Evolutionary conservation across 129 eudicot species (phyloP), one percentile per base, ranked within the genome.

Genomic region (Flaveria ramosissima): DNA sequence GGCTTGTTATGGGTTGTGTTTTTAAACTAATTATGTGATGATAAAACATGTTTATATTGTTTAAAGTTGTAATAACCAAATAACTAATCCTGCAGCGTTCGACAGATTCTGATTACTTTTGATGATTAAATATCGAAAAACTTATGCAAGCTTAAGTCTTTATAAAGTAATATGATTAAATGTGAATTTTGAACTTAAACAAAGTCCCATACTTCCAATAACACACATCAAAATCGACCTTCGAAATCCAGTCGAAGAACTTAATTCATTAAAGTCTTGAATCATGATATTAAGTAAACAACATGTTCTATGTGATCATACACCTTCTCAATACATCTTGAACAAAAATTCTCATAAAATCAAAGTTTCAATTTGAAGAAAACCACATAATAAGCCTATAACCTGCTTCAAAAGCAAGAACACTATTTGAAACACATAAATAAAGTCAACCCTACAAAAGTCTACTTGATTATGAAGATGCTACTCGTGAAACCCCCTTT

Each of bases 361-460:
- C 20, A 24, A 72, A 79, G 7, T 15, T 72, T 63, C 77, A 55
- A 16, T 70, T 8, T 8, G 8, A 46, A 12, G 17, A 42, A 59
- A 78, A 59, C 36, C 51, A 59, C 4, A 47, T 45, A 63, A 26
- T 27, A 64, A 59, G 48, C 36, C 14, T 12, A 52, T 55, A 70
- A 20, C 45, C 11, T 70, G 51, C 52, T 78, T 70, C 63, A 50
- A 70, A 78, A 27, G 62, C 55, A 70, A 78, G 43, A 52, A 77
- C 23, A 30, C 67, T 61, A 36, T 36, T 45, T 45, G 50, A 11
- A 11, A 56, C 42, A 46, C 71, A 36, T 36, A 36, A 36, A 73
- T 55, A 74, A 17, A 74, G 80, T 67, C 80, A 80, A 74, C 80
- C 21, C 70, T 53, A 56, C 62, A 73, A 80, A 63, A 73, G 46